Conservation (phyloP, 805 yeast species). For the Saccharomycopsis capsularis region DNA sequence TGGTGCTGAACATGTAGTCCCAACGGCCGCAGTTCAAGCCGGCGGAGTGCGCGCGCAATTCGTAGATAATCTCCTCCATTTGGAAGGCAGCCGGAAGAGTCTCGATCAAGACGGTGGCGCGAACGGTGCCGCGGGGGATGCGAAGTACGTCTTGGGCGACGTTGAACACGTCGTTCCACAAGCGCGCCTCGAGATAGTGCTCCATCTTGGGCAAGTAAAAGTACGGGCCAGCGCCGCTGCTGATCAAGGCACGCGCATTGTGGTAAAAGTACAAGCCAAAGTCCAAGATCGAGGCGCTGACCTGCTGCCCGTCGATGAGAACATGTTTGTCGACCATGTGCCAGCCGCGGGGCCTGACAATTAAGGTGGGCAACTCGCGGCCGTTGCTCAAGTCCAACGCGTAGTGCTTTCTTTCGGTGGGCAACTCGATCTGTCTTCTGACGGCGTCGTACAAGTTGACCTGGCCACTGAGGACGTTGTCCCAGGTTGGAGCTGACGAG, state of each 20-base stretch:
- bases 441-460: constrained; percentile 71
- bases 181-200: constrained; percentile 73
- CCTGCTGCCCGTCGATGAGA: constrained; percentile 65
- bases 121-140: constrained; percentile 67
- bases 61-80: constrained; percentile 77
- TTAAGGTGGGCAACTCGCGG: constrained; percentile 64
- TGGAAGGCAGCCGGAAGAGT: constrained; percentile 83
- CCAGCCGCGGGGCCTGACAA: constrained; percentile 88
- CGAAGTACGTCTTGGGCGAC: constrained; percentile 67
- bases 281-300: constrained; percentile 71
- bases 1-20: constrained; percentile 81
- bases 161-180: constrained; percentile 77
- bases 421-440: constrained; percentile 56
- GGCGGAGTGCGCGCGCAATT: constrained; percentile 67
- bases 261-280: constrained; percentile 74
- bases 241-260: constrained; percentile 56
- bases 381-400: constrained; percentile 34
- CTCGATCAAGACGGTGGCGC: constrained; percentile 77
- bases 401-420: constrained; percentile 39
- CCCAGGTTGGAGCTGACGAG: constrained; percentile 80
- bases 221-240: constrained; percentile 71
- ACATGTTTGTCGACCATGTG: constrained; percentile 73
- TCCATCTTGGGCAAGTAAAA: constrained; percentile 83
- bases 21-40: constrained; percentile 87
- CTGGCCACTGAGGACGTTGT: constrained; percentile 72